Base-by-base conservation (phyloP, 306 rosid genomes). In the Cucumis cinereus region DNA sequence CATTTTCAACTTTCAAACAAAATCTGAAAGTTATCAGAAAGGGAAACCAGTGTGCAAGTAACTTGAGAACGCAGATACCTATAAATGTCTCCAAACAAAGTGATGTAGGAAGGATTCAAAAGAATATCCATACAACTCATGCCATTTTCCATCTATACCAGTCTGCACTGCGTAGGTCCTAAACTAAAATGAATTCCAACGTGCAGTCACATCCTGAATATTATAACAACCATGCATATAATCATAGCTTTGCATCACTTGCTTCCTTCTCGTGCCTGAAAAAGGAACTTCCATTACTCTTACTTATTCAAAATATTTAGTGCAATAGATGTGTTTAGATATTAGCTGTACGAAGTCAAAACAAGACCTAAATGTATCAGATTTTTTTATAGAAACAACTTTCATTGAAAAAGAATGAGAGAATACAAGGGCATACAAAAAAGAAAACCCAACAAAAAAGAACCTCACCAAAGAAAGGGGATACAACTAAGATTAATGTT, bases 211-310 rank as follows among this genome's bases (percentile, higher is more conserved):
- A 50, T 17, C 16, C 76, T 50, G 19, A 19, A 50, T 72, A 72
- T 43, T 41, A 69, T 47, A 47, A 70, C 75, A 47, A 16, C 15
- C 74, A 14, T 50, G 17, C 61, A 49, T 49, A 14, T 6, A 23
- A 7, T 45, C 41, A 49, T 4, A 47, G 60, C 17, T 72, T 5
- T 10, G 16, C 45, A n/a, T 72, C 76, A 72, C 19, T 30, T 54
- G 38, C 56, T 75, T 16, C 69, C 69, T 75, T 22, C 66, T 26
- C 38, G 56, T 12, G 50, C 97, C 98, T 93, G 92, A 84, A 87
- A 63, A 81, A 78, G 11, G 45, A 47, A 81, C 19, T 36, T 19
- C 23, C 15, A 38, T 19, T 38, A 36, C 2, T 33, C 28, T 38
- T 10, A n/a, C 16, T 38, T 10, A 64, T 10, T 10, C 72, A 36